Evolutionary conservation across 352 stramenopile genomes (phyloP).

Genomic region (Globisporangium nodosum): DNA sequence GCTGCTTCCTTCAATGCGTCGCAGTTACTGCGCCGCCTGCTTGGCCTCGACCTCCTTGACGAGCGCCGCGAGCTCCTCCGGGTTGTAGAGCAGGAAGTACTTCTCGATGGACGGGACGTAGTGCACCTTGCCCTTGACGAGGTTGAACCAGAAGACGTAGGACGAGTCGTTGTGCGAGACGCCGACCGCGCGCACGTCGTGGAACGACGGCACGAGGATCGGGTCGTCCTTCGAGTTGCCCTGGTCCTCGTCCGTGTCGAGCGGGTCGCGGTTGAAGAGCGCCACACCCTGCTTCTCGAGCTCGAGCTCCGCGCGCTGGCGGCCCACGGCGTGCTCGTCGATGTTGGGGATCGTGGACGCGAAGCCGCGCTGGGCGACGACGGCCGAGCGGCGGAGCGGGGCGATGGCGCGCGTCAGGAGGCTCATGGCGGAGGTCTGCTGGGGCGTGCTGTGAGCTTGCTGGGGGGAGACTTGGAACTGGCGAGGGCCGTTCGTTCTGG

Average conservation of each 20-base stretch:
- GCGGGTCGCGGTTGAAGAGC: constrained; percentile 79
- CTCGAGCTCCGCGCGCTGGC: constrained; percentile 72
- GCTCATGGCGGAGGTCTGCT: constrained; percentile 22
- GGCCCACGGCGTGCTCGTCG: constrained; percentile 74
- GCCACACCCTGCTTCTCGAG: constrained; percentile 57
- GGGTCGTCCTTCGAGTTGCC: constrained; percentile 88
- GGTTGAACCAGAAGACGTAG: constrained; percentile 87
- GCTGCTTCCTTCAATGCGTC: background rate
- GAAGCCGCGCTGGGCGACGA: constrained; percentile 40
- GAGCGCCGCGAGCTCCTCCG: constrained; percentile 73
- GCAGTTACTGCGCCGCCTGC: constrained; percentile 28
- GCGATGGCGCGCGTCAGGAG: constrained; percentile 46
- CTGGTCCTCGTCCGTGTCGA: constrained; percentile 82
- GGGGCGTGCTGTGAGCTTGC: background rate
- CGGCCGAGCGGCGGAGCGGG: constrained; percentile 37
- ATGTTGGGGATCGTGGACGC: constrained; percentile 69
- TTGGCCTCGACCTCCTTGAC: constrained; percentile 84
- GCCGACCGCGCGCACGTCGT: constrained; percentile 62
- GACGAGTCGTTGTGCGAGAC: constrained; percentile 88
- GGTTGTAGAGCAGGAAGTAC: constrained; percentile 90
- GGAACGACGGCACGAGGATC: constrained; percentile 82
- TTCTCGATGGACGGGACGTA: constrained; percentile 85
- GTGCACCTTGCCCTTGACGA: constrained; percentile 84
- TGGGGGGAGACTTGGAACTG: constrained; percentile 16
- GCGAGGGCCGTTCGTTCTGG: constrained; percentile 17